Evolutionary conservation across 257 asterid species (phyloP).

Genomic region (Solanum arcanum): DNA sequence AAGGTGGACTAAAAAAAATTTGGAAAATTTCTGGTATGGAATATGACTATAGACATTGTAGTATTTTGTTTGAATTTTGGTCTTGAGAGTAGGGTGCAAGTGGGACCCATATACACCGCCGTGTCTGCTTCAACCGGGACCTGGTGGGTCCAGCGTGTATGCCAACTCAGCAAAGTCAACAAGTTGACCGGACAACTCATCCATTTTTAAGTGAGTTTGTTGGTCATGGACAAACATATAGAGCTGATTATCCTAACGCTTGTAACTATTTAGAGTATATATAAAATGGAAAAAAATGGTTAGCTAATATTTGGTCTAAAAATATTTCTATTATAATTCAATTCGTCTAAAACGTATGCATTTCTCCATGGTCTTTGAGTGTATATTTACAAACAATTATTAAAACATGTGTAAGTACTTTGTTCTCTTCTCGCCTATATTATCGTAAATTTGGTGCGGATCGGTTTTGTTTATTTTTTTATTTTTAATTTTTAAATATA

Average conservation of each 20-base stretch:
- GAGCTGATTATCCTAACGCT: neutral
- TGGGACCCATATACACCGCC: conserved; percentile 6
- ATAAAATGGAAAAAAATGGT: neutral
- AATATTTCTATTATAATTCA: too few species aligned
- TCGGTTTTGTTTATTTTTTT: too few species aligned
- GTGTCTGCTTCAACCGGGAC: neutral
- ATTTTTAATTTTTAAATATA: too few species aligned
- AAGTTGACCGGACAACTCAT: neutral
- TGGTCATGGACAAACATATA: conserved; percentile 10
- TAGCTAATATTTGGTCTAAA: neutral
- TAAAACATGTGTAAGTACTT: too few species aligned
- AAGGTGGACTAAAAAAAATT: neutral
- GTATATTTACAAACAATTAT: too few species aligned
- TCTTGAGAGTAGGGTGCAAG: neutral
- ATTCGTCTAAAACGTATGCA: too few species aligned
- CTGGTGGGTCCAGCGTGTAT: neutral
- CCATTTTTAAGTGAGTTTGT: neutral
- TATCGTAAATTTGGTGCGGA: too few species aligned
- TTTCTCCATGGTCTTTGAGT: too few species aligned
- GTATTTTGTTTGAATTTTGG: neutral
- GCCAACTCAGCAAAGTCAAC: conserved; percentile 17
- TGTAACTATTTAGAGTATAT: too few species aligned
- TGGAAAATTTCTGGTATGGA: conserved; percentile 1
- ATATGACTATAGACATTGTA: neutral
- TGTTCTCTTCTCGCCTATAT: too few species aligned